phyloP scores from a whole-genome alignment of 73 alveolate species.

The Tetrahymena thermophila region DNA sequence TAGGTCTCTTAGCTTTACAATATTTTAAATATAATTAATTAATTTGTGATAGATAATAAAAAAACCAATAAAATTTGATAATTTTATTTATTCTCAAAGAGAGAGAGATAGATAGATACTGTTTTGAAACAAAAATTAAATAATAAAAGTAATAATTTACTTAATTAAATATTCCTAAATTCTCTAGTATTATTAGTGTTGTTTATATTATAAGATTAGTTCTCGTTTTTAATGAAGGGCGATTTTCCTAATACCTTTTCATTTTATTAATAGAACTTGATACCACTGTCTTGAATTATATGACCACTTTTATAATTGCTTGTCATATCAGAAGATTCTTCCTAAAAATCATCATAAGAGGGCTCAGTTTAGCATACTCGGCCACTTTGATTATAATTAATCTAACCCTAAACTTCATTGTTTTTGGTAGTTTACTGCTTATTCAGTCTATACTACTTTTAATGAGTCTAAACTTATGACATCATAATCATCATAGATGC shows the following conservation, averaged over 20 bases:
- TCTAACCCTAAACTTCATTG: background rate
- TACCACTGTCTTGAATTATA: background rate
- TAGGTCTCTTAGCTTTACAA: background rate
- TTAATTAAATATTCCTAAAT: background rate
- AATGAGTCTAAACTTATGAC: background rate
- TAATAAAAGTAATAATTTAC: background rate
- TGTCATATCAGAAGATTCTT: background rate
- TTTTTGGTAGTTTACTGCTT: background rate
- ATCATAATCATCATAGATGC: background rate
- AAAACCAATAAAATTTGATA: too few species aligned
- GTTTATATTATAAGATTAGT: background rate
- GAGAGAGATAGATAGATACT: background rate
- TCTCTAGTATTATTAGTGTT: background rate
- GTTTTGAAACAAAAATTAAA: background rate
- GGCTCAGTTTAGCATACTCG: background rate
- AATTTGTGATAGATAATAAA: background rate
- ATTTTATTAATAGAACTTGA: background rate
- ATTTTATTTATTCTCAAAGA: background rate
- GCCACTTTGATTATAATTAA: background rate
- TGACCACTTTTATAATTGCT: background rate
- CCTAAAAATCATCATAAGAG: background rate
- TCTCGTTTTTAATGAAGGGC: background rate
- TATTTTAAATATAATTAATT: too few species aligned
- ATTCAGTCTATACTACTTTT: background rate
- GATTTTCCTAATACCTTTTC: background rate